Conservation (phyloP, 352 stramenopile species). For the Phytophthora quininea region DNA sequence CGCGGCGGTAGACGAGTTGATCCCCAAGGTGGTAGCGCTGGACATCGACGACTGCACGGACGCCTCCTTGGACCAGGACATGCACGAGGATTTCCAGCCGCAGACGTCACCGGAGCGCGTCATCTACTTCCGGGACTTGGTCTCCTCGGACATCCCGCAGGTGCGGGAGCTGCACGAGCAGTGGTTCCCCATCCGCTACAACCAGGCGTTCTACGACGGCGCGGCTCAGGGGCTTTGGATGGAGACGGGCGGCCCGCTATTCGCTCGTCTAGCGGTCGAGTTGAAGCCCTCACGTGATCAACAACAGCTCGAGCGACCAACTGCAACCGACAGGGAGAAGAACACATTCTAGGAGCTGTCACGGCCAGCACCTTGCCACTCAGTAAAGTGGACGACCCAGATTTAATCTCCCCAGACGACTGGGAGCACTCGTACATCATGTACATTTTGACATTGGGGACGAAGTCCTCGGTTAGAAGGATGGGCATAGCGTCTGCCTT, state of each 20-base stretch:
- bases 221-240: constrained; percentile 86
- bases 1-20: constrained; percentile 12
- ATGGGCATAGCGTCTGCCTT: constrained; percentile 92
- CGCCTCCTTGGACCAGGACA: too few species aligned
- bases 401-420: constrained; percentile 60
- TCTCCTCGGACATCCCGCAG: constrained; percentile 81
- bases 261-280: constrained; percentile 87
- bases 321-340: constrained; percentile 19
- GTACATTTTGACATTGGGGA: constrained; percentile 97
- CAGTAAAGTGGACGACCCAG: constrained; percentile 68
- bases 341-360: constrained; percentile 88
- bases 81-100: constrained; percentile 10
- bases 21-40: constrained; percentile 25
- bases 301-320: constrained; percentile 13
- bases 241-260: constrained; percentile 88
- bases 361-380: constrained; percentile 89
- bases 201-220: constrained; percentile 95
- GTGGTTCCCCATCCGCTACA: constrained; percentile 98
- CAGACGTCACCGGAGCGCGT: constrained; percentile 39
- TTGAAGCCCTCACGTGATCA: constrained; percentile 24
- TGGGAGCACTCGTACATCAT: constrained; percentile 87
- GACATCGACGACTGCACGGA: constrained; percentile 25
- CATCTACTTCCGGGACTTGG: constrained; percentile 75
- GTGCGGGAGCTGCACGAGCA: constrained; percentile 95
- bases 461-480: constrained; percentile 79